Evolutionary conservation across 768 basidiomycete species (phyloP).

Genomic region (Xerocomus spinulosus): DNA sequence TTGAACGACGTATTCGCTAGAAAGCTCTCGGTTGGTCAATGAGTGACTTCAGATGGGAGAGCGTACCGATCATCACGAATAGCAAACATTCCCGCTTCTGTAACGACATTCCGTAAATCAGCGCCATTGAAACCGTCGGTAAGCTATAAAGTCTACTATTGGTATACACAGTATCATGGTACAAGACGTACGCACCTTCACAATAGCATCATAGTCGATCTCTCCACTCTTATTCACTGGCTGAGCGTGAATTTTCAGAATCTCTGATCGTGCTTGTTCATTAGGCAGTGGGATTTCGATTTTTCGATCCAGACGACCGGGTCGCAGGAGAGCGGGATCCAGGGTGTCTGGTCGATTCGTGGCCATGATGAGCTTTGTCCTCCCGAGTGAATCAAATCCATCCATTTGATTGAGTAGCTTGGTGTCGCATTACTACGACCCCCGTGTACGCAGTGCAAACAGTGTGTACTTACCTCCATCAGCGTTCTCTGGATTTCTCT

Average conservation of each 20-base stretch:
- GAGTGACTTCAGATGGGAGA: neutral
- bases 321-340: conserved; percentile 93
- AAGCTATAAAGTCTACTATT: conserved; percentile 42
- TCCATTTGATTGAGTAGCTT: conserved; percentile 99
- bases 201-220: conserved; percentile 96
- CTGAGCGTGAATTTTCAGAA: conserved; percentile 93
- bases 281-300: conserved; percentile 98
- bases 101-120: conserved; percentile 91
- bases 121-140: conserved; percentile 95
- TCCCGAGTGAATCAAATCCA: conserved; percentile 95
- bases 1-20: conserved; percentile 84
- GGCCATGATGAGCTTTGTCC: conserved; percentile 99
- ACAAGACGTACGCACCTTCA: conserved; percentile 57
- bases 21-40: neutral
- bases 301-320: conserved; percentile 93
- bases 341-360: conserved; percentile 98
- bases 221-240: conserved; percentile 94
- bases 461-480: conserved; percentile 74
- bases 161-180: neutral
- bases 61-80: conserved; percentile 88
- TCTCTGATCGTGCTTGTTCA: conserved; percentile 93
- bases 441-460: neutral
- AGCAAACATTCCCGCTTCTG: conserved; percentile 97
- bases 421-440: neutral
- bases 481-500: conserved; percentile 97